Conservation (phyloP, 805 yeast genomes). For the Pichia phayaonensis region DNA sequence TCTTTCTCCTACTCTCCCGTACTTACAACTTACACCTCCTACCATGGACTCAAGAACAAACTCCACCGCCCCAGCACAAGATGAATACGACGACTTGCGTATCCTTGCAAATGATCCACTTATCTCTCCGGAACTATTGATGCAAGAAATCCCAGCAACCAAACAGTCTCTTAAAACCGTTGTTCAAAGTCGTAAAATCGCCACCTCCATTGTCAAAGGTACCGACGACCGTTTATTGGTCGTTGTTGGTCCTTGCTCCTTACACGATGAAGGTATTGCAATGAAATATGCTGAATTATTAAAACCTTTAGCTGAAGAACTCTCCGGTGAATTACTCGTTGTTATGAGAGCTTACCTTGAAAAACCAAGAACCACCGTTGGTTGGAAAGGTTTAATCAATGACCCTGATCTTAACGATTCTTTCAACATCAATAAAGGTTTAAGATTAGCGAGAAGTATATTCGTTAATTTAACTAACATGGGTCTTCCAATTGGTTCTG, state of each 20-base stretch:
- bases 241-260: conserved; percentile 95
- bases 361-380: conserved; percentile 98
- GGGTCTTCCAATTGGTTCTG: conserved; percentile 91
- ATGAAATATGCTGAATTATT: conserved; percentile 75
- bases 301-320: conserved; percentile 58
- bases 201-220: conserved; percentile 65
- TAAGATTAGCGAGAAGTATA: conserved; percentile 77
- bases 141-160: conserved; percentile 71
- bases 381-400: conserved; percentile 97
- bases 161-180: conserved; percentile 53
- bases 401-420: conserved; percentile 93
- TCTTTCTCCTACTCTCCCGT: not conserved
- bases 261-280: conserved; percentile 87
- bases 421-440: conserved; percentile 91
- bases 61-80: conserved; percentile 43
- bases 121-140: conserved; percentile 85
- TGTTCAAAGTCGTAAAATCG: conserved; percentile 67
- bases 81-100: conserved; percentile 69
- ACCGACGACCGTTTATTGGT: conserved; percentile 79
- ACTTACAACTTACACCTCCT: not conserved
- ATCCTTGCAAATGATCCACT: conserved; percentile 88
- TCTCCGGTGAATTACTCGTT: conserved; percentile 67
- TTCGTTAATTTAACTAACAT: conserved; percentile 71
- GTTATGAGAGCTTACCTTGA: conserved; percentile 97
- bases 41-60: conserved; percentile 8